Conservation (phyloP, 192 early-diverging fungal genomes). For the Helicostylum pulchrum region DNA sequence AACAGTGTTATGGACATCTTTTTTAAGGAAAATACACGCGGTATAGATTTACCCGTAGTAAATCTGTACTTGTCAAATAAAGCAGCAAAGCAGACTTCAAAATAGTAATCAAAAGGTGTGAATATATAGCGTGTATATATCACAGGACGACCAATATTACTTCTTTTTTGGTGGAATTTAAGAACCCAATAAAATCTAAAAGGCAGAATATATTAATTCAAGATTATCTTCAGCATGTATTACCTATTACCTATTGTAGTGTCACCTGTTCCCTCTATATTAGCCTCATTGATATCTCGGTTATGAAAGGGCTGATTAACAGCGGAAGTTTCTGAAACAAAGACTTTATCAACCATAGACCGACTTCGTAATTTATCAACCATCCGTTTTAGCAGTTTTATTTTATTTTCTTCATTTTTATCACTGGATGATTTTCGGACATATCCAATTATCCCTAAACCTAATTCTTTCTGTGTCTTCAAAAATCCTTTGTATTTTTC, state of each 20-base stretch:
- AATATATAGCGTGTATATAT: no score
- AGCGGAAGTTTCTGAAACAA: constrained; percentile 4
- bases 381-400: background rate
- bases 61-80: no score
- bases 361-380: constrained; percentile 9
- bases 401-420: constrained; percentile 8
- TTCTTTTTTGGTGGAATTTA: constrained; percentile 4
- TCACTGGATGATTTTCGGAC: constrained; percentile 2
- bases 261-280: constrained; percentile 8
- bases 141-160: constrained; percentile 12
- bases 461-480: constrained; percentile 4
- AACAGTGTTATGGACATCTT: no score
- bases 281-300: background rate
- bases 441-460: background rate
- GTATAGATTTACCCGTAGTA: no score
- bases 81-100: no score
- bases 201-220: constrained; percentile 15
- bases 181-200: constrained; percentile 18
- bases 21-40: no score
- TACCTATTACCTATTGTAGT: constrained; percentile 6
- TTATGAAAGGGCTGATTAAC: constrained; percentile 9
- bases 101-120: no score
- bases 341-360: background rate
- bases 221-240: constrained; percentile 13
- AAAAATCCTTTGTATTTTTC: constrained; percentile 1